Evolutionary conservation across 176 grass and related monocot species (phyloP).

Genomic region (Tillandsia fasciculata): DNA sequence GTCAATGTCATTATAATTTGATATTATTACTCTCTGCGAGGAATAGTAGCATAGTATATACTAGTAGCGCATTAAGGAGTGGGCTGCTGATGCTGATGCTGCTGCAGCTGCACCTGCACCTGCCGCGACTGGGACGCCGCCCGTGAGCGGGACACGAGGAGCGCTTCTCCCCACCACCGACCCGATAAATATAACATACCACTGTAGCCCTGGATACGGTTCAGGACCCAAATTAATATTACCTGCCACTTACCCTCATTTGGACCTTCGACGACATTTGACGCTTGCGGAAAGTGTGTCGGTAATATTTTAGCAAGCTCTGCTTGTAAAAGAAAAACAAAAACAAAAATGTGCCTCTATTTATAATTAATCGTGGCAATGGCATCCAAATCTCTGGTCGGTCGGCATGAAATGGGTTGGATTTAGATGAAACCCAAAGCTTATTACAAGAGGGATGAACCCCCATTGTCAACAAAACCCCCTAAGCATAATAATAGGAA

Average conservation of each 20-base stretch:
- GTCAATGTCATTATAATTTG: not conserved
- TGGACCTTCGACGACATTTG: not conserved
- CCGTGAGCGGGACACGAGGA: slow-evolving; percentile 30
- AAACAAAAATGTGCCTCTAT: too few relatives aligned
- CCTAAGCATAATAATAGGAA: too few relatives aligned
- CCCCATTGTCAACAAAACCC: too few relatives aligned
- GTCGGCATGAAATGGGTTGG: too few relatives aligned
- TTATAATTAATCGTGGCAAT: too few relatives aligned
- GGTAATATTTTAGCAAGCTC: not conserved
- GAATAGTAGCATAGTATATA: not conserved
- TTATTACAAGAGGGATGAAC: too few relatives aligned
- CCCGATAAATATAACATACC: not conserved
- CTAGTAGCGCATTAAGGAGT: not conserved
- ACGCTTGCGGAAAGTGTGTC: not conserved
- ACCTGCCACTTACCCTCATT: not conserved
- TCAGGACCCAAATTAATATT: not conserved
- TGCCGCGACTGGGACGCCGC: slow-evolving; percentile 23
- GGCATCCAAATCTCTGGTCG: too few relatives aligned
- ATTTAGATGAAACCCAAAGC: too few relatives aligned
- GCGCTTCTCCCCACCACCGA: not conserved
- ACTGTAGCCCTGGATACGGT: not conserved
- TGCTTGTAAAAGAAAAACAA: too few relatives aligned
- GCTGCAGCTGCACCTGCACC: not conserved
- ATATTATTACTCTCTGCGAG: not conserved
- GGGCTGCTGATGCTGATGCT: not conserved